phyloP scores from a whole-genome alignment of 225 moss, liverwort and hornwort species.

The Physcomitrium patens region DNA sequence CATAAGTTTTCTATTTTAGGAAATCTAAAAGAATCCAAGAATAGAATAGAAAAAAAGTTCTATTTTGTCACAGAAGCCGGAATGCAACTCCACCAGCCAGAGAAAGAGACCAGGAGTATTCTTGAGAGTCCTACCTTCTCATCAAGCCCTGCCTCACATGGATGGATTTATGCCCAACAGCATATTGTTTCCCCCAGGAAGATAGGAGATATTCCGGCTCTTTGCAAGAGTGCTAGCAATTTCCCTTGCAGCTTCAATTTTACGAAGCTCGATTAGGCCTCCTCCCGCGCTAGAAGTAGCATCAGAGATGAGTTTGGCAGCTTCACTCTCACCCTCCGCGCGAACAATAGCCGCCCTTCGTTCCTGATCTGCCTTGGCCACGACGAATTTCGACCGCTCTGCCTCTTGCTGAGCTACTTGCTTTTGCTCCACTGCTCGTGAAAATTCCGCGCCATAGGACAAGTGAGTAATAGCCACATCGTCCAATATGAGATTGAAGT shows the following conservation, averaged over 20 bases:
- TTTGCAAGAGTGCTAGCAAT: slow-evolving; percentile 43
- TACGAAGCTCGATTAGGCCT: slow-evolving; percentile 41
- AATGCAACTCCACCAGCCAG: background rate
- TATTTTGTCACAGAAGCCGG: background rate
- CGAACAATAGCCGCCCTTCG: slow-evolving; percentile 75
- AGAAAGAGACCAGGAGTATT: slow-evolving; percentile 1
- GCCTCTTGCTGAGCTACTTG: slow-evolving; percentile 92
- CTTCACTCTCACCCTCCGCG: slow-evolving; percentile 49
- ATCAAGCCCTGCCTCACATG: slow-evolving; percentile 27
- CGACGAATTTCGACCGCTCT: slow-evolving; percentile 80
- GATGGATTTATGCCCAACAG: slow-evolving; percentile 39
- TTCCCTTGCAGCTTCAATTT: slow-evolving; percentile 48
- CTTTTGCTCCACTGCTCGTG: slow-evolving; percentile 81
- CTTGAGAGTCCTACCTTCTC: background rate
- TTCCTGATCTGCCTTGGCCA: slow-evolving; percentile 83
- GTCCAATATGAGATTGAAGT: slow-evolving; percentile 74
- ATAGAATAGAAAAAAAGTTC: background rate
- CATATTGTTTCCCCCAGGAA: slow-evolving; percentile 42
- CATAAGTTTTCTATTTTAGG: background rate
- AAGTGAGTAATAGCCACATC: slow-evolving; percentile 85
- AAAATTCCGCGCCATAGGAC: slow-evolving; percentile 77
- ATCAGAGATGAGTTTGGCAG: slow-evolving; percentile 46
- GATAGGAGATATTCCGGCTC: slow-evolving; percentile 42
- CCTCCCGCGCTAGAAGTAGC: slow-evolving; percentile 39
- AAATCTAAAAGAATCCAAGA: background rate